Evolutionary conservation across 2,329 filamentous ascomycete genomes (phyloP), one percentile per base, ranked within the genome.

Genomic region (Coleophoma eucalyptorum): DNA sequence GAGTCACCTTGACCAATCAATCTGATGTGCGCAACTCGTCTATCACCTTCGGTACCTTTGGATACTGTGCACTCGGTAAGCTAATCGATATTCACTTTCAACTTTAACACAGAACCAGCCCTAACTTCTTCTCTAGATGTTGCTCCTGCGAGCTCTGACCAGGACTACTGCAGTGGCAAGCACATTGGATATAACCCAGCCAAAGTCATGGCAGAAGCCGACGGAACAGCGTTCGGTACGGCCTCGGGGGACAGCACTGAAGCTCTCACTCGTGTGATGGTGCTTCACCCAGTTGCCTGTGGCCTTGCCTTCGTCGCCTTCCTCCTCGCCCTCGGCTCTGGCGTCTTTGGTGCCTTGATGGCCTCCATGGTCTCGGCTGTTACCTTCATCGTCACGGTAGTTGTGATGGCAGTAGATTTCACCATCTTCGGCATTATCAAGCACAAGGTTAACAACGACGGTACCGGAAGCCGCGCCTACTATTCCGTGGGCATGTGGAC

Each of bases 231-330:
- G 52, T 76, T 78, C 64, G 72, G 71, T 54, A 58, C 65, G 45
- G 69, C 72, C 51, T 68, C 73, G 18, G 66, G 68, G 51, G 65
- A 70, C 54, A 75, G 77, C 34, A 66, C 74, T 51, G 72, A 73
- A 55, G 69, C 66, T 26, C 71, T 85, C 38, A 84, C 81, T 40
- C 70, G 72, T 55, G 77, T 79, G 55, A 80, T 86, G 79, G 67
- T 86, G 48, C 73, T 86, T 52, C 82, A 86, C 69, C 80, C 83
- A 26, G 69, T 86, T 59, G 79, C 74, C n/a, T 73, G 74, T 53
- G 80, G 69, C 50, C 64, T 84, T 3, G 70, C 75, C 58, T 84
- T 84, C 68, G 69, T 84, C 55, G 78, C 80, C 52, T 83, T 83
- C 67, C 61, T 82, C 43, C 68, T 83, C 45, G 76, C 75, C 43